Percentiles rank a stretch among this genome's conserved stretches.
Conservation (phyloP, 768 basidiomycete species). For the Tylopilus balloui region DNA sequence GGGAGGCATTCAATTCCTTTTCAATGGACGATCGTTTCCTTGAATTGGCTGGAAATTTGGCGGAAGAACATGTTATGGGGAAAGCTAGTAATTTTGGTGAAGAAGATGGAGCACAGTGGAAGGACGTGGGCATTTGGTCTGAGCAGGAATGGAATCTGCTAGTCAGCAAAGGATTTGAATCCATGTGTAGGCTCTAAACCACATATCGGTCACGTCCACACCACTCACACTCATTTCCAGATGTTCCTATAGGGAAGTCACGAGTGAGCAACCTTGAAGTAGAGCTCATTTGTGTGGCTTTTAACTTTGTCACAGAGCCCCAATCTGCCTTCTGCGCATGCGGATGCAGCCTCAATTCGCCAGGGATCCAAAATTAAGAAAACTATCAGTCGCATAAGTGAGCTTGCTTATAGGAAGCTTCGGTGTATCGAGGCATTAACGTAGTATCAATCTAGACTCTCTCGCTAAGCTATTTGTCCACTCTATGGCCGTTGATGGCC, state of each 20-base stretch:
- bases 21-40: conserved; percentile 71
- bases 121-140: conserved; percentile 87
- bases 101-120: conserved; percentile 59
- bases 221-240: conserved; percentile 27
- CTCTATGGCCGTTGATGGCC: conserved; percentile 82
- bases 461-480: conserved; percentile 85
- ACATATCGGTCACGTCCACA: conserved; percentile 29
- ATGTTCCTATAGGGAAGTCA: conserved; percentile 54
- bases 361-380: conserved; percentile 66
- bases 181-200: conserved; percentile 55
- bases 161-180: conserved; percentile 75
- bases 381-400: conserved; percentile 58
- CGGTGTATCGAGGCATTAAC: background rate
- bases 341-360: conserved; percentile 57
- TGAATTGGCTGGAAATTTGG: conserved; percentile 62
- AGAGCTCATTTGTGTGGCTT: background rate
- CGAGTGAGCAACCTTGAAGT: conserved; percentile 40
- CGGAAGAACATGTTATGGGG: conserved; percentile 72
- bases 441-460: conserved; percentile 43
- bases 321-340: conserved; percentile 63
- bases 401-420: background rate
- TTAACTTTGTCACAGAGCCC: conserved; percentile 42
- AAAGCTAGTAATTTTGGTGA: conserved; percentile 47
- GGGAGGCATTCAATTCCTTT: conserved; percentile 76
- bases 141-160: conserved; percentile 79